A percentile compares a stretch with the other conserved stretches of the same genome.
Conservation (phyloP, 1,284 basidiomycete genomes). For the Abortiporus biennis region DNA sequence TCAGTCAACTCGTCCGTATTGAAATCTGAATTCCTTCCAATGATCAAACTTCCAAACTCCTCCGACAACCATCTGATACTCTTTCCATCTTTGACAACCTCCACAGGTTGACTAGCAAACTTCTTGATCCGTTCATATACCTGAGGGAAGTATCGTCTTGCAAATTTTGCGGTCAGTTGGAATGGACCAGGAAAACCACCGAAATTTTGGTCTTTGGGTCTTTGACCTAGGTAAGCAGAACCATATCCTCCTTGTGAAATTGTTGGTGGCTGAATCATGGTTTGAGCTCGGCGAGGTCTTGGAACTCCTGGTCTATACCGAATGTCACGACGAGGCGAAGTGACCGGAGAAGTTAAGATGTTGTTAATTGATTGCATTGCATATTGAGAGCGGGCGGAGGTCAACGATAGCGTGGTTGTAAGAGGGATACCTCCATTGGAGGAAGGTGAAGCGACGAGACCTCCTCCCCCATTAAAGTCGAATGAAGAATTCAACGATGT, state of each 20-base stretch:
- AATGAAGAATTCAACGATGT: too few species aligned
- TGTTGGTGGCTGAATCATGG: conserved; percentile 10
- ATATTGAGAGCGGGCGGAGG: too few species aligned
- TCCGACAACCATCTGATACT: conserved; percentile 26
- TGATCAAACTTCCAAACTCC: conserved; percentile 34
- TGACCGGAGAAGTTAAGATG: too few species aligned
- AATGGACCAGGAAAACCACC: conserved; percentile 44
- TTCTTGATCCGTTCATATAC: conserved; percentile 31
- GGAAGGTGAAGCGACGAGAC: too few species aligned
- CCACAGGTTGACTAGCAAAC: conserved; percentile 17
- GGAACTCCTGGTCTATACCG: conserved; percentile 8
- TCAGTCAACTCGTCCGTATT: conserved; percentile 56
- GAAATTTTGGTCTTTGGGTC: conserved; percentile 25
- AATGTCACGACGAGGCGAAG: not conserved
- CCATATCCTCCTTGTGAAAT: conserved; percentile 6
- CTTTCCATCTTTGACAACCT: conserved; percentile 11
- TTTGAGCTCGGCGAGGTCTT: conserved; percentile 8
- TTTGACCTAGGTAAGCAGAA: conserved; percentile 13
- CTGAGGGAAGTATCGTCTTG: conserved; percentile 29
- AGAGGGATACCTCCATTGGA: too few species aligned
- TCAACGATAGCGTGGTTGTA: too few species aligned
- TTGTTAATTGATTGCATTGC: conserved; percentile 11
- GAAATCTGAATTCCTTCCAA: conserved; percentile 75
- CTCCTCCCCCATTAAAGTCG: too few species aligned
- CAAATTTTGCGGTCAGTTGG: conserved; percentile 24